phyloP scores from a whole-genome alignment of 139 green algal genomes.

The Chlamydomonas urium region DNA sequence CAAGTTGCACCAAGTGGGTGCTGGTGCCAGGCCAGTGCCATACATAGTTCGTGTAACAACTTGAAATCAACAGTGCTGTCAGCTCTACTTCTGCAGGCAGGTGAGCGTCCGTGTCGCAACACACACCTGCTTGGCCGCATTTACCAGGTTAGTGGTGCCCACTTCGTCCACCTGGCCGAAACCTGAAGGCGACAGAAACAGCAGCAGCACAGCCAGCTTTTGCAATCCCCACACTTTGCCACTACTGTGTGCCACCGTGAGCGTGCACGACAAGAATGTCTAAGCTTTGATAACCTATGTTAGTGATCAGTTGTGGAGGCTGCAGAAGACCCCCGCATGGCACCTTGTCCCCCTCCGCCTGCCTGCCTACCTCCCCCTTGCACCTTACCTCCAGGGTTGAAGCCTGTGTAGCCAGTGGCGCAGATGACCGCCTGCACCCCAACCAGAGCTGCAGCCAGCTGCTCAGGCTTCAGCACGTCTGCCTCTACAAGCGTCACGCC shows the following conservation, averaged over 20 bases:
- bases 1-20: neutral
- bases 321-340: neutral
- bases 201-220: too few species aligned
- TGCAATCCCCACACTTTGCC: neutral
- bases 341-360: neutral
- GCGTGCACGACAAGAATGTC: neutral
- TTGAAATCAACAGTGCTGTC: too few species aligned
- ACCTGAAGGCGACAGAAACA: too few species aligned
- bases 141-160: conserved; percentile 60
- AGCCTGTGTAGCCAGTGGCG: conserved; percentile 41
- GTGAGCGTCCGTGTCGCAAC: too few species aligned
- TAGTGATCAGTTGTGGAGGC: neutral
- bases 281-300: neutral
- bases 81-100: too few species aligned
- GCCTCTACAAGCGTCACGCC: conserved; percentile 40
- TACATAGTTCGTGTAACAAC: too few species aligned
- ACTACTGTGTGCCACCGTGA: neutral
- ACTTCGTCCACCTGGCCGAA: conserved; percentile 28
- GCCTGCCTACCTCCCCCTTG: neutral
- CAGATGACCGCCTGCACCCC: conserved; percentile 54
- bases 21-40: too few species aligned
- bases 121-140: conserved; percentile 55
- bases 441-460: conserved; percentile 36
- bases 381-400: conserved; percentile 22
- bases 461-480: conserved; percentile 47